Evolutionary conservation across 805 yeast species (phyloP).

Genomic region (Kodamaea fukazawae): DNA sequence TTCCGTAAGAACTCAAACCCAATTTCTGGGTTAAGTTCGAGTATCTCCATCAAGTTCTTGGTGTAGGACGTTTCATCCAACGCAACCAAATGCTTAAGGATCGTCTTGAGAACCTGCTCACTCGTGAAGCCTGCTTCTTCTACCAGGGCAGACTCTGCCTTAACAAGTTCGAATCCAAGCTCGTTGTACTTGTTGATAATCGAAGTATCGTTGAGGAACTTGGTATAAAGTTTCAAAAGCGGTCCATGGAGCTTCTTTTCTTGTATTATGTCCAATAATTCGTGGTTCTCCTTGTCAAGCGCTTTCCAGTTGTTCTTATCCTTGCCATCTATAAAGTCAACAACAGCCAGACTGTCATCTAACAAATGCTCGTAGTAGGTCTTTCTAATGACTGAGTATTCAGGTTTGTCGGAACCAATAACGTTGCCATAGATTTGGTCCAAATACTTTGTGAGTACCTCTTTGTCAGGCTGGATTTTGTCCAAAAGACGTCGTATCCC

Average conservation of each 20-base stretch:
- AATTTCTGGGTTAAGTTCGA: constrained; percentile 25
- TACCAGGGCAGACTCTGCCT: neutral
- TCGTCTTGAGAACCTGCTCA: constrained; percentile 6
- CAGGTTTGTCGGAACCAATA: neutral
- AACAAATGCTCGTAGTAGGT: constrained; percentile 4
- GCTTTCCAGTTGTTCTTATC: constrained; percentile 12
- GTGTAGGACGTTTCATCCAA: constrained; percentile 26
- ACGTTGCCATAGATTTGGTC: constrained; percentile 6
- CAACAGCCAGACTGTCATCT: neutral
- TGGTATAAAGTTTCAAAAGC: constrained; percentile 3
- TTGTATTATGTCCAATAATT: constrained; percentile 6
- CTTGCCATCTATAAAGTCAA: constrained; percentile 8
- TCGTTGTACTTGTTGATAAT: constrained; percentile 9
- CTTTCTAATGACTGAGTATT: neutral
- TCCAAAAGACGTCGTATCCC: constrained; percentile 8
- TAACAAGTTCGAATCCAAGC: constrained; percentile 3
- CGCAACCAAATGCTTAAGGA: constrained; percentile 14
- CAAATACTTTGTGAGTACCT: constrained; percentile 9
- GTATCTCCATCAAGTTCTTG: constrained; percentile 29
- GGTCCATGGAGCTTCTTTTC: constrained; percentile 1
- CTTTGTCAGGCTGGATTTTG: neutral
- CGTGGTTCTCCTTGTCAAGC: constrained; percentile 1
- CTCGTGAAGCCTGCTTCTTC: neutral
- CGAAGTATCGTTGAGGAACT: neutral
- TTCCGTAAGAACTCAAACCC: constrained; percentile 33